Base-by-base conservation (phyloP, 2,329 filamentous ascomycete species). In the Lachnellula suecica region DNA sequence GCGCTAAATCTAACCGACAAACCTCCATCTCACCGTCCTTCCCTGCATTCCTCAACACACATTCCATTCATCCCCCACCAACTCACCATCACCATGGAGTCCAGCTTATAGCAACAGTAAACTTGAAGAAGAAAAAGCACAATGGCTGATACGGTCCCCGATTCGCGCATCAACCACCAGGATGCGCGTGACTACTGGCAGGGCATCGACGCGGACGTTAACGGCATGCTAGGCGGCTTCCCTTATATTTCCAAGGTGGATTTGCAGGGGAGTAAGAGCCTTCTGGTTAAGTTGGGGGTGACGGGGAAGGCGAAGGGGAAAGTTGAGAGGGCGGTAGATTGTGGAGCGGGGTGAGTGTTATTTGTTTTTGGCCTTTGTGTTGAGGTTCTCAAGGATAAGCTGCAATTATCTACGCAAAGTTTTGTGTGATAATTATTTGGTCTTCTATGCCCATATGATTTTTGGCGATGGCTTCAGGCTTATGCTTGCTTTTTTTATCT, bases 221-320 rank as follows among this genome's bases (percentile, higher is more conserved):
- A 87, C 62, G 89, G 90, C 65, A 92, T 94, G 86, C 85, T 96
- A 1, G 91, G 90, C 56, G 89, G 79, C 52, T 92, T 70, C 74
- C 82, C 82, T 1, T 78, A 84, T 67, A 79, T 89, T 64, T 87
- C 83, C 29, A 79, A 82, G 56, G 79, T 88, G 54, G 89, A 92
- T 67, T 75, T 93, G 7, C 82, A 85, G 61, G 86, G 85, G 38
- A 89, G 84, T 0, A 78, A 80, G 29, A 84, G 79, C 47, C 91
- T 92, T 68, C 70, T 91, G 29, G 79, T 82, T 13, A 89, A 88
- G 64, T 71, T 91, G 4, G 80, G 80, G 7, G 67, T 78, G 15
- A 56, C 56, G 15, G 61, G 59, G 22, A 56, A 57, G 48, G 56
- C 42, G 29, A 58, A 66, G 48, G 70, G 68, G 53, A 66, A 60